Evolutionary conservation across 1,139 yeast genomes (phyloP), one percentile per base, ranked within the genome.

Genomic region (Nadsonia starkeyi-henricii): DNA sequence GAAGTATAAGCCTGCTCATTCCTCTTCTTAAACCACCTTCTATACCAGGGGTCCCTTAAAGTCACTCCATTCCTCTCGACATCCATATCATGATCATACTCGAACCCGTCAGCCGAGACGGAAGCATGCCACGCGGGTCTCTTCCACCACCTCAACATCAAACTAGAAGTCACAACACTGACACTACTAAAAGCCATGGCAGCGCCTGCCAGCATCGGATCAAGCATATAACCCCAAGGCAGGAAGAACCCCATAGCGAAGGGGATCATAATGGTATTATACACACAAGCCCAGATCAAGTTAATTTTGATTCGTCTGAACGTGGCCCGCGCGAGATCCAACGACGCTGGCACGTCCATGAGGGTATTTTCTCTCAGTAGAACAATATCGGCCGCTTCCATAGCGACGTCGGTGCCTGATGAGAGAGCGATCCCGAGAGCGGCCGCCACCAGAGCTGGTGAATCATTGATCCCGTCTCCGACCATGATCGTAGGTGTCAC

Each of bases 401-500:
- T 84, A 2, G 98, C 98, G 54, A 91, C 85, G 59, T 91, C 97
- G 0, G 97, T 85, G 2, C 97, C 96, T 0, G 94, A 77, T 23
- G 94, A 81, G 52, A 91, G 78, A 7, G 97, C 94, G 60, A 93
- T 79, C 20, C 98, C 98, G 19, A 91, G 68, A 55, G 88, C 85
- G 0, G 96, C 85, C 52, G 81, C 77, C 0, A 88, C 95, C 52
- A 91, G 72, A 0, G 97, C 97, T 0, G 97, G 96, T 0, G 97
- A 94, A 64, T 91, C 99, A 62, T 86, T 86, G 57, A 86, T 83
- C 50, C 99, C 99, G 65, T 91, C 99, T 33, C 99, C 99, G 36
- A 91, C 81, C 71, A 93, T 88, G 5, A 33, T 33, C 15, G 39
- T 33, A 7, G 39, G 39, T 1, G 91, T 94, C 41, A 88, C 81